Evolutionary conservation across 202 grass and related monocot species (phyloP), one percentile per base, ranked within the genome.

Genomic region (Cymbopogon flexuosus): DNA sequence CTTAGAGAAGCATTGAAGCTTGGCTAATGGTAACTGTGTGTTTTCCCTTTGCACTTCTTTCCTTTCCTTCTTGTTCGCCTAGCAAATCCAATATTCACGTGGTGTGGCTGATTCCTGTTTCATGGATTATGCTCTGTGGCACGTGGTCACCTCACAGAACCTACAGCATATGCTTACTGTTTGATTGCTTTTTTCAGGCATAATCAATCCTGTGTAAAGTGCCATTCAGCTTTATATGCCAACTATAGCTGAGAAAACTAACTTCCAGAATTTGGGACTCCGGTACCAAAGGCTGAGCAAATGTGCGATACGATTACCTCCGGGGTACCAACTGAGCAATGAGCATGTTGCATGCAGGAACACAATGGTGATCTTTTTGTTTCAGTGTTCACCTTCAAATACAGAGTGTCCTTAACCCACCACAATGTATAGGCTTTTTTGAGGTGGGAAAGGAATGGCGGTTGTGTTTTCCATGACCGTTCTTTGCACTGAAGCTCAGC

Each of bases 1-100:
- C 91, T 96, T 85, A 88, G 93, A 82, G 93, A 96, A 77, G 87
- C 90, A 65, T 77, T 88, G 68, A 96, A 90, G 88, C 65, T 91
- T 77, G 81, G 90, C 79, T 79, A 72, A 52, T 78, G 86, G 87
- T 90, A 81, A 79, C 36, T 59, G 37, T 40, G 39, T 81, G 5
- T 65, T 21, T 27, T 12, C 29, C 68, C 36, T 75, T 62, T 52
- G 15, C 21, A 19, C 2, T 46, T 72, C 7, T 65, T 73, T 67
- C 43, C 24, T 79, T 79, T 72, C 27, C n/a, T n/a, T n/a, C n/a
- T 8, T 58, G 35, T 69, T 73, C 46, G 14, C 7, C 73, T 79
- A 39, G 12, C 30, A n/a, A 37, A 36, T 23, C 62, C 45, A 68
- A 24, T 24, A 67, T 16, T 16, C 31, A 27, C 22, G 40, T 68